phyloP scores from a whole-genome alignment of 352 stramenopile genomes.

The Phytophthora podocarpi region DNA sequence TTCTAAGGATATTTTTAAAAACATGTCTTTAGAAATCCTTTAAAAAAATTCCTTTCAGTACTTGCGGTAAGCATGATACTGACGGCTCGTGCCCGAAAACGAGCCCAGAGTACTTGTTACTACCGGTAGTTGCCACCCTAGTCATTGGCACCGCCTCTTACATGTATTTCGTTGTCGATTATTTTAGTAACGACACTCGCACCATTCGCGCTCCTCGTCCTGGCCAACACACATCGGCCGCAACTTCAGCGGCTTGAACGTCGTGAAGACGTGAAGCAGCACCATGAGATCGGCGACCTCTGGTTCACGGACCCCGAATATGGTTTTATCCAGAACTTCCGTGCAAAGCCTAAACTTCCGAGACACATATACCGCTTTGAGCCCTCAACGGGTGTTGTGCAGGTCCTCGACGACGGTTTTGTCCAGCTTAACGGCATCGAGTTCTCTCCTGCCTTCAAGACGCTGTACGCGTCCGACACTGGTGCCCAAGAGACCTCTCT shows the following conservation, averaged over 20 bases:
- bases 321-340: slow-evolving; percentile 25
- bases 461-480: slow-evolving; percentile 23
- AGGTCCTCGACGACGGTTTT: slow-evolving; percentile 21
- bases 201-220: too few relatives aligned
- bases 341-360: slow-evolving; percentile 9
- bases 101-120: too few relatives aligned
- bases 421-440: slow-evolving; percentile 21
- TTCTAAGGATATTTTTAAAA: too few relatives aligned
- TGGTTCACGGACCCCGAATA: slow-evolving; percentile 27
- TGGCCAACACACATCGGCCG: slow-evolving; percentile 25
- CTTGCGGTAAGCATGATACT: too few relatives aligned
- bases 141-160: too few relatives aligned
- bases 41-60: too few relatives aligned
- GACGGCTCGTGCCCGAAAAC: too few relatives aligned
- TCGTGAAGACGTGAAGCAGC: slow-evolving; percentile 31
- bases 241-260: slow-evolving; percentile 27
- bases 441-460: slow-evolving; percentile 33
- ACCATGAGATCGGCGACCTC: slow-evolving; percentile 23
- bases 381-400: slow-evolving; percentile 27
- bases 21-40: too few relatives aligned
- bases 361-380: slow-evolving; percentile 29
- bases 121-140: too few relatives aligned
- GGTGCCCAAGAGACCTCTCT: slow-evolving; percentile 21
- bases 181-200: too few relatives aligned
- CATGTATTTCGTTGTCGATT: too few relatives aligned